Percentiles rank a stretch among this genome's conserved stretches.
Conservation (phyloP, 1,139 yeast species). For the Candida anutae region DNA sequence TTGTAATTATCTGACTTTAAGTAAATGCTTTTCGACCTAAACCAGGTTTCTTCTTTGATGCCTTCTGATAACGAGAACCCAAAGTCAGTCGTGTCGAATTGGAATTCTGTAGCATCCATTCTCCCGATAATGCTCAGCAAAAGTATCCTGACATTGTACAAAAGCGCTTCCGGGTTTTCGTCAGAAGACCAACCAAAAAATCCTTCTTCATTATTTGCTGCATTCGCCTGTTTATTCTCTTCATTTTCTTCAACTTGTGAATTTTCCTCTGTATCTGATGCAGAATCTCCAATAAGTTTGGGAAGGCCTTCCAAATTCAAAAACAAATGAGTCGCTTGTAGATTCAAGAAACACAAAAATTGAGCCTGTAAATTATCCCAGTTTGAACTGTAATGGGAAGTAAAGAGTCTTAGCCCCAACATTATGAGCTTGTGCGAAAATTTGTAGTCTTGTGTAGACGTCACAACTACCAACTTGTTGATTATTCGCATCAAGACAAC, state of each 20-base stretch:
- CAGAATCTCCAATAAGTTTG: conserved; percentile 12
- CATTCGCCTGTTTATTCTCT: not conserved
- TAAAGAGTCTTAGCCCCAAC: conserved; percentile 23
- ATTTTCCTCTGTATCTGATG: not conserved
- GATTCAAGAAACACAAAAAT: conserved; percentile 27
- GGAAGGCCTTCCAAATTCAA: conserved; percentile 12
- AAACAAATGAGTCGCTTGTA: conserved; percentile 14
- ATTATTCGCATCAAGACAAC: conserved; percentile 25
- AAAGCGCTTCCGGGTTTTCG: conserved; percentile 7
- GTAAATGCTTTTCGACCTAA: conserved; percentile 17
- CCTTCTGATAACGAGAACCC: conserved; percentile 8
- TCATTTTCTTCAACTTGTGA: conserved; percentile 3
- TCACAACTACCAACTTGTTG: conserved; percentile 26
- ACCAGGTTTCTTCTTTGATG: conserved; percentile 17
- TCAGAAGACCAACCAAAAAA: not conserved
- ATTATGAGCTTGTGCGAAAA: conserved; percentile 22
- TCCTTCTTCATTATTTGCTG: not conserved
- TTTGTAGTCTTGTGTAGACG: conserved; percentile 24
- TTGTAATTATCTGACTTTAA: conserved; percentile 13
- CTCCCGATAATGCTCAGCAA: conserved; percentile 15
- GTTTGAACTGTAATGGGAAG: conserved; percentile 21
- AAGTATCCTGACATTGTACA: conserved; percentile 16
- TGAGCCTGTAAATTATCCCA: conserved; percentile 27
- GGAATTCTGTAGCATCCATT: conserved; percentile 10
- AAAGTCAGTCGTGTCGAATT: conserved; percentile 13